Base-by-base conservation (phyloP, 805 yeast genomes). In the Pachysolen tannophilus region DNA sequence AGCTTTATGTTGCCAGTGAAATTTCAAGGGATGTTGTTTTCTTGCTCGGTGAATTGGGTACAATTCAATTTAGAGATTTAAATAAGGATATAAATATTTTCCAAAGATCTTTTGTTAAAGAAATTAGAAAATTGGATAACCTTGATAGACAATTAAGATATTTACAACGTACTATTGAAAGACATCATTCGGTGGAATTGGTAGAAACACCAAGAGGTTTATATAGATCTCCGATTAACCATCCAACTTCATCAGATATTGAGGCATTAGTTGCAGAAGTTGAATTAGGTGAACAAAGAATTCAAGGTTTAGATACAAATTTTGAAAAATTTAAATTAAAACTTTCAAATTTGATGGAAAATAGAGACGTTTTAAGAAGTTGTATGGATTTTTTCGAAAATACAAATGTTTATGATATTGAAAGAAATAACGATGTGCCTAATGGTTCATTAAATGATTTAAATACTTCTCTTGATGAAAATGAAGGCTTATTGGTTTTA, bases 81-180 rank as follows among this genome's bases (percentile, higher is more conserved):
- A 37, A 37, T 20, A 28, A 36, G 20, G 34, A 28, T 17, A 29
- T 85, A 30, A 79, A 78, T 47, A 72, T 84, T 21, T 92, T 92
- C 62, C 97, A 90, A 62, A 73, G 98, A 43, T 70, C 92, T 2
- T 92, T 82, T 57, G 96, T 92, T 37, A 76, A 78, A 50, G 97
- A 92, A 50, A 76, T 86, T 41, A 75, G 96, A 49, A 70, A 72
- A 39, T 64, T 84, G 34, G 97, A 90, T 56, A 82, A 86, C 53
- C 73, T 80, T n/a, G 85, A 87, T 56, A 78, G 97, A 42, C 97
- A 90, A 56, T 69, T 81, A 35, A 67, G 82, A 27, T 72, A 64
- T 42, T 23, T 38, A 8, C 33, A 34, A 11, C 31, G 33, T 7
- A 34, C 35, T 13, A 35, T 38, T 18, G 27, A 8, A 17, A 32